Evolutionary conservation across 345 rosid species (phyloP).

Genomic region (Boechera divaricarpa): DNA sequence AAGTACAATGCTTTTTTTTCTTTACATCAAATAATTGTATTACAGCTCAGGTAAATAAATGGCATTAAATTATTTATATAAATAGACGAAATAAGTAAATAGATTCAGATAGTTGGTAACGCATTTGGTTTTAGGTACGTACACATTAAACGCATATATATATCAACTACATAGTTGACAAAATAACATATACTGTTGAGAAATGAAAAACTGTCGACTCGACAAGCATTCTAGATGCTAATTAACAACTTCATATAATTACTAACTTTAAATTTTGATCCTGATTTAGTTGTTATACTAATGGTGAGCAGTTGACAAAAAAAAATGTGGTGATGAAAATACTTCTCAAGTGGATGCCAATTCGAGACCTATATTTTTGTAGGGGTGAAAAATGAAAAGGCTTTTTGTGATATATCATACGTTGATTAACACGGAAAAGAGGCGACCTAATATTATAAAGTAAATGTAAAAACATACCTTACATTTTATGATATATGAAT

Average conservation of each 20-base stretch:
- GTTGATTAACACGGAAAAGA: constrained; percentile 26
- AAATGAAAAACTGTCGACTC: neutral
- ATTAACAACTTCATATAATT: neutral
- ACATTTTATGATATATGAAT: constrained; percentile 15
- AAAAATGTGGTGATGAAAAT: neutral
- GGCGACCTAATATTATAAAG: constrained; percentile 10
- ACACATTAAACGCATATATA: constrained; percentile 28
- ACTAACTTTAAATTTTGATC: neutral
- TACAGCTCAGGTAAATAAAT: constrained; percentile 32
- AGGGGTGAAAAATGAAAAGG: neutral
- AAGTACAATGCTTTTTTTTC: neutral
- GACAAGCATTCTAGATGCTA: constrained; percentile 20
- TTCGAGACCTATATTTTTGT: no score
- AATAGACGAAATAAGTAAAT: neutral
- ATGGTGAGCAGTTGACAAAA: neutral
- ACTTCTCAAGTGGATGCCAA: neutral
- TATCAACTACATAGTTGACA: constrained; percentile 38
- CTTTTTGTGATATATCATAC: neutral
- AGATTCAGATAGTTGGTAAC: constrained; percentile 36
- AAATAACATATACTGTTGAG: constrained; percentile 1
- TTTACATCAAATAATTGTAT: neutral
- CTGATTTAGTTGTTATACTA: neutral
- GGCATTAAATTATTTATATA: constrained; percentile 15
- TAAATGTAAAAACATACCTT: constrained; percentile 15
- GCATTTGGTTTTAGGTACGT: constrained; percentile 38